These are phyloP conservation scores for Colletotrichum eleusines DNA, from an alignment of 2,329 filamentous ascomycete species.

Conservation along the genomic window DNA sequence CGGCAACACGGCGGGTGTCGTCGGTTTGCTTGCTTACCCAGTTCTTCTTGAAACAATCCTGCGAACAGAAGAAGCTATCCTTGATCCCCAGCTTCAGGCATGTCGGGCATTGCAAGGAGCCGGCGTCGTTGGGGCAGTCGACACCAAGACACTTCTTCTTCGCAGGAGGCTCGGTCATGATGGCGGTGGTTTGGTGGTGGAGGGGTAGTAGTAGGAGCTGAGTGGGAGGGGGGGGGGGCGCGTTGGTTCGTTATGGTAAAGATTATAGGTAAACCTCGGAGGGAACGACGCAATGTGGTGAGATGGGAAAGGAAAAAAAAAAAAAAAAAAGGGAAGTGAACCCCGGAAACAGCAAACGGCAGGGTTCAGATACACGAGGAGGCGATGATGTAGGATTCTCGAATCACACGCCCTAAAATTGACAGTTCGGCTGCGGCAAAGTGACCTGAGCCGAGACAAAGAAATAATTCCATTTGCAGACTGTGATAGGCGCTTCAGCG, in stretches of 20 bases:
- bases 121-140: slow-evolving; percentile 89
- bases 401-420: slow-evolving; percentile 26
- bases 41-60: slow-evolving; percentile 98
- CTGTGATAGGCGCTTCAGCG: slow-evolving; percentile 38
- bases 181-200: slow-evolving; percentile 41
- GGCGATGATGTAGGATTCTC: slow-evolving; percentile 18
- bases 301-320: neutral
- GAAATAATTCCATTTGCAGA: slow-evolving; percentile 22
- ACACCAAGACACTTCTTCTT: slow-evolving; percentile 82
- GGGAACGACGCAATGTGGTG: neutral
- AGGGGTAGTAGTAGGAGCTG: slow-evolving; percentile 3
- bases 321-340: neutral
- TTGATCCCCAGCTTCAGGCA: slow-evolving; percentile 90
- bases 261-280: neutral
- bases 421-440: slow-evolving; percentile 26
- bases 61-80: slow-evolving; percentile 96
- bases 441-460: slow-evolving; percentile 34
- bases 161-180: slow-evolving; percentile 63
- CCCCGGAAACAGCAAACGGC: neutral
- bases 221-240: neutral
- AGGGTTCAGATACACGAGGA: slow-evolving; percentile 23
- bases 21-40: slow-evolving; percentile 78
- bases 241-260: neutral
- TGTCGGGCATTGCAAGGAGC: slow-evolving; percentile 90
- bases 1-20: neutral